These are phyloP conservation scores for Mycena amicta DNA, from an alignment of 768 basidiomycete genomes.

Conservation along the genomic window DNA sequence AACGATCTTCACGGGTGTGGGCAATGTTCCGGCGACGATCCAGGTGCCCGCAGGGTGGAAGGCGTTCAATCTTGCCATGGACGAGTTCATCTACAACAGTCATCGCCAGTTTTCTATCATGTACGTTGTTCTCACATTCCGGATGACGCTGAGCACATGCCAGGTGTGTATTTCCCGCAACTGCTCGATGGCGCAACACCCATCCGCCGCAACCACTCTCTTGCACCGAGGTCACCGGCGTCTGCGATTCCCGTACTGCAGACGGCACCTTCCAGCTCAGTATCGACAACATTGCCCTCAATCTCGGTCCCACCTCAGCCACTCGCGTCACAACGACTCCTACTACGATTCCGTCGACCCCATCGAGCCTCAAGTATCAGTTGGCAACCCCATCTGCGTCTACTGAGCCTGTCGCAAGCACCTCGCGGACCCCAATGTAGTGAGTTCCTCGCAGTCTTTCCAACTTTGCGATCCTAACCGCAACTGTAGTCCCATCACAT, in stretches of 20 bases:
- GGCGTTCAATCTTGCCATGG: neutral
- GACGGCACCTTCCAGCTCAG: neutral
- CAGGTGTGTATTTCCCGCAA: conserved; percentile 2
- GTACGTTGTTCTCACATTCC: neutral
- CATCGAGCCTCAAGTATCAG: neutral
- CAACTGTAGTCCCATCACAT: neutral
- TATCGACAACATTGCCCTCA: conserved; percentile 7
- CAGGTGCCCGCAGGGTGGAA: neutral
- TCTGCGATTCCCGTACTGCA: neutral
- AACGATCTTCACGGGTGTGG: neutral
- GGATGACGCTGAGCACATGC: neutral
- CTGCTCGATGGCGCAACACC: conserved; percentile 4
- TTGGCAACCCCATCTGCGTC: neutral
- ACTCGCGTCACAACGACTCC: neutral
- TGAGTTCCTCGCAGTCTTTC: neutral
- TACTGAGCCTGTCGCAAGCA: neutral
- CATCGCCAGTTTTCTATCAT: neutral
- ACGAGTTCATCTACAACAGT: neutral
- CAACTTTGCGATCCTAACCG: neutral
- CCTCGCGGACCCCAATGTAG: neutral
- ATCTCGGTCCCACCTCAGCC: neutral
- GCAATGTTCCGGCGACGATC: neutral
- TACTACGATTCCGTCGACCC: neutral
- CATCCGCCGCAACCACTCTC: neutral
- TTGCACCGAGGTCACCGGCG: conserved; percentile 4